phyloP scores from a whole-genome alignment of 177 flowering plant genomes.

The Vitis hybrid region DNA sequence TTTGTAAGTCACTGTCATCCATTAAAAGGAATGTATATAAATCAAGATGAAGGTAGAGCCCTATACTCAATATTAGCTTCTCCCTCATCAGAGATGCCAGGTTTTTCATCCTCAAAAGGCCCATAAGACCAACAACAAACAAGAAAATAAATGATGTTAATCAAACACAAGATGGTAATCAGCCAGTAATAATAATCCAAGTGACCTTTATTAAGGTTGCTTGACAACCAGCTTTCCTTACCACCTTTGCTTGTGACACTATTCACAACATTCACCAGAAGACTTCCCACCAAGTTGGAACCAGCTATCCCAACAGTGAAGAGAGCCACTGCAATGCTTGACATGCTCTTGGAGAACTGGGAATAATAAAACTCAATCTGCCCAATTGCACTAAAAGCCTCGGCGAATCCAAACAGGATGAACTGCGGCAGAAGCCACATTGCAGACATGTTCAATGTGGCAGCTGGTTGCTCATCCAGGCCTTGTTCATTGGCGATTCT shows the following conservation, averaged over 20 bases:
- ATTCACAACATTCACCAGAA: slow-evolving; percentile 31
- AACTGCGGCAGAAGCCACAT: slow-evolving; percentile 44
- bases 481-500: slow-evolving; percentile 22
- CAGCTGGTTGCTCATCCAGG: slow-evolving; percentile 17
- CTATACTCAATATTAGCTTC: background rate
- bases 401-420: slow-evolving; percentile 33
- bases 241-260: slow-evolving; percentile 23
- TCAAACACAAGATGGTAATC: slow-evolving; percentile 28
- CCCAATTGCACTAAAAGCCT: slow-evolving; percentile 41
- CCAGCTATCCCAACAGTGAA: slow-evolving; percentile 27
- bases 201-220: slow-evolving; percentile 42
- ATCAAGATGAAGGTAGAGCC: too few relatives aligned
- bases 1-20: too few relatives aligned
- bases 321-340: slow-evolving; percentile 40
- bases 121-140: slow-evolving; percentile 43
- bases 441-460: slow-evolving; percentile 36
- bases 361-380: slow-evolving; percentile 47
- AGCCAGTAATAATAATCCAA: slow-evolving; percentile 53
- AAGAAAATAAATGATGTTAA: slow-evolving; percentile 35
- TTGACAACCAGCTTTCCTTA: slow-evolving; percentile 46
- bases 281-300: slow-evolving; percentile 39
- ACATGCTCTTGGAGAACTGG: slow-evolving; percentile 54
- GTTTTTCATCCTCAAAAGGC: slow-evolving; percentile 16
- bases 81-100: background rate
- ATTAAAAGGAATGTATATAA: too few relatives aligned